phyloP scores from a whole-genome alignment of 202 grass and related monocot species.

The Eragrostis tef region DNA sequence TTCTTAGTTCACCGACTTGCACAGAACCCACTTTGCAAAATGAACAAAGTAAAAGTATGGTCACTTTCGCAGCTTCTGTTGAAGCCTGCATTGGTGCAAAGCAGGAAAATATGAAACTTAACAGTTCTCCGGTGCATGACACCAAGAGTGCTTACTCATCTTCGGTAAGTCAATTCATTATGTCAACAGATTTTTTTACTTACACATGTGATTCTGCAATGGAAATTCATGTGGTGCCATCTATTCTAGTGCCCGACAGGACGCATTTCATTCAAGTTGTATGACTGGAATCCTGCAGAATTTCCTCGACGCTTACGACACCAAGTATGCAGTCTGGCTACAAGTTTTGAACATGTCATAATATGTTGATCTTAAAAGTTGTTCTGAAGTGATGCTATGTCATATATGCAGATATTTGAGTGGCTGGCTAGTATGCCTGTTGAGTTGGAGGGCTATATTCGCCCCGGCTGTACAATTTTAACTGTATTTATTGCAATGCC shows the following conservation, averaged over 20 bases:
- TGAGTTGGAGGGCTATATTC: conserved; percentile 98
- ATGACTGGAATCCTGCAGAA: conserved; percentile 99
- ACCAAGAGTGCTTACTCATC: conserved; percentile 81
- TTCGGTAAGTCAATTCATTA: conserved; percentile 57
- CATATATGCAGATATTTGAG: conserved; percentile 81
- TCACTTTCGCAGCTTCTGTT: conserved; percentile 60
- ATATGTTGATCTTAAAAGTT: conserved; percentile 34
- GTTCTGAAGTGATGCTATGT: conserved; percentile 32
- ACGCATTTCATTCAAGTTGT: conserved; percentile 97
- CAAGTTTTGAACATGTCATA: conserved; percentile 22
- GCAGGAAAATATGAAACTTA: conserved; percentile 62
- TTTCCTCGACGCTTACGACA: conserved; percentile 91
- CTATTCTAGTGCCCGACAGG: conserved; percentile 94
- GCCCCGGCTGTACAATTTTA: conserved; percentile 96
- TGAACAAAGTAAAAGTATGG: conserved; percentile 61
- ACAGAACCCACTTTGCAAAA: conserved; percentile 64
- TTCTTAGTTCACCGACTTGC: conserved; percentile 68
- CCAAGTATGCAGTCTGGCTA: conserved; percentile 64
- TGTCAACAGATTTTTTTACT: conserved; percentile 14
- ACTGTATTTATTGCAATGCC: conserved; percentile 97
- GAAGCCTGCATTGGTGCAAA: conserved; percentile 65
- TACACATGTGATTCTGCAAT: conserved; percentile 30
- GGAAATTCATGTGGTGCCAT: conserved; percentile 46
- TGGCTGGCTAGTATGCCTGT: conserved; percentile 96
- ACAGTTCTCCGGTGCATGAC: conserved; percentile 62